These are phyloP conservation scores for Rhizophagus prolifer DNA, from an alignment of 192 early-diverging fungal species.

Conservation along the genomic window DNA sequence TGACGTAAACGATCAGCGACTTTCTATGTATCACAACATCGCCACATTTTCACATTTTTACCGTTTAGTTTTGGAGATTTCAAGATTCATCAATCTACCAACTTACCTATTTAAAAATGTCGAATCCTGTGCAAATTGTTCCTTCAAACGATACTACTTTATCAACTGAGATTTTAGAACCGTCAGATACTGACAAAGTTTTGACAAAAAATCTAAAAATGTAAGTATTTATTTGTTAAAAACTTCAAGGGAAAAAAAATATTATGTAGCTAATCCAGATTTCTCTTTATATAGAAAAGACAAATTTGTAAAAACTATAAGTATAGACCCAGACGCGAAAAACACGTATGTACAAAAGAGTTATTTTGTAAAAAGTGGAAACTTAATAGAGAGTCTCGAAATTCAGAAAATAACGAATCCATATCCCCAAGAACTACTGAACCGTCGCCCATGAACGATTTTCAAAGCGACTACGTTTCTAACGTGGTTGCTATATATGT, in stretches of 20 bases:
- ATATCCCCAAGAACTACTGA: not conserved
- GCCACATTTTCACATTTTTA: no score
- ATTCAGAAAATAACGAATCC: not conserved
- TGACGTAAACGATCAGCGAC: no score
- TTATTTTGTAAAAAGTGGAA: not conserved
- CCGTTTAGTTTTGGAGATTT: no score
- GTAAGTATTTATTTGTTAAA: not conserved
- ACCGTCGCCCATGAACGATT: not conserved
- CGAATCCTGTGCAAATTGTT: not conserved
- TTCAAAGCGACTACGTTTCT: not conserved
- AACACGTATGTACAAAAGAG: not conserved
- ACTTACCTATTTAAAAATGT: not conserved
- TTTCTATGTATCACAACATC: no score
- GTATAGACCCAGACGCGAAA: not conserved
- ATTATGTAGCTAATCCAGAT: not conserved
- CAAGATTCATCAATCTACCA: not conserved
- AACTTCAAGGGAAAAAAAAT: not conserved
- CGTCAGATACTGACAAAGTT: not conserved
- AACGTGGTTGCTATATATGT: conserved; percentile 53
- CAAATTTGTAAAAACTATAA: not conserved
- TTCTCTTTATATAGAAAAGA: not conserved
- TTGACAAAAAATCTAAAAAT: not conserved
- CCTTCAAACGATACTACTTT: not conserved
- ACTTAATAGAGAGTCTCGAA: not conserved
- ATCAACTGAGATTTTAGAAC: not conserved